These are phyloP conservation scores for Trichosporon sp. DNA, from an alignment of 1,284 basidiomycete species.

Conservation along the genomic window DNA sequence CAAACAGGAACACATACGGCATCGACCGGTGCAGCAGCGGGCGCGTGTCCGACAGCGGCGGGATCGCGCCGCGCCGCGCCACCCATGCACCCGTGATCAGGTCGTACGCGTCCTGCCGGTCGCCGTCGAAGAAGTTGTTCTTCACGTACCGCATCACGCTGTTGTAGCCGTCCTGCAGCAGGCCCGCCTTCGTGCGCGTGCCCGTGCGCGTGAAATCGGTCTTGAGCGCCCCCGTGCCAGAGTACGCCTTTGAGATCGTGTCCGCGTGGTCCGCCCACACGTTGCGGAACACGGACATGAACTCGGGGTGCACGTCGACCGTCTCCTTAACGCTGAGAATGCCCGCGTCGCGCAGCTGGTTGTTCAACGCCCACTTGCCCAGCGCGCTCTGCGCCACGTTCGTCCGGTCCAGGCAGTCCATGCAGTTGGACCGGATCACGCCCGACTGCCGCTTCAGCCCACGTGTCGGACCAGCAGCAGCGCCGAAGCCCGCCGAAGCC, in stretches of 20 bases:
- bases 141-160: conserved; percentile 81
- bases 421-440: conserved; percentile 56
- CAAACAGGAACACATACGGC: conserved; percentile 76
- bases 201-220: conserved; percentile 95
- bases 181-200: conserved; percentile 73
- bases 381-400: conserved; percentile 91
- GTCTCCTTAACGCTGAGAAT: conserved; percentile 65
- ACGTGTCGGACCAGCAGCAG: conserved; percentile 18
- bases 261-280: conserved; percentile 99
- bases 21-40: conserved; percentile 79
- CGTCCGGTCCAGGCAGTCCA: conserved; percentile 95
- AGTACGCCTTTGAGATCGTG: conserved; percentile 83
- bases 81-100: conserved; percentile 88
- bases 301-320: conserved; percentile 70
- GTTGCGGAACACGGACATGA: conserved; percentile 81
- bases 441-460: conserved; percentile 42
- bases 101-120: conserved; percentile 91
- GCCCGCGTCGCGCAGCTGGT: conserved; percentile 69
- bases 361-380: conserved; percentile 75
- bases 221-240: conserved; percentile 92
- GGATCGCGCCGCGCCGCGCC: conserved; percentile 64
- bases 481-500: conserved; percentile 15
- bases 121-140: conserved; percentile 97
- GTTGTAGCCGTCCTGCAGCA: conserved; percentile 82
- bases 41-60: conserved; percentile 70